Percentiles rank a stretch among this genome's conserved stretches.
Evolutionary conservation across 768 basidiomycete species (phyloP).

Genomic region (Leccinum obscurum): DNA sequence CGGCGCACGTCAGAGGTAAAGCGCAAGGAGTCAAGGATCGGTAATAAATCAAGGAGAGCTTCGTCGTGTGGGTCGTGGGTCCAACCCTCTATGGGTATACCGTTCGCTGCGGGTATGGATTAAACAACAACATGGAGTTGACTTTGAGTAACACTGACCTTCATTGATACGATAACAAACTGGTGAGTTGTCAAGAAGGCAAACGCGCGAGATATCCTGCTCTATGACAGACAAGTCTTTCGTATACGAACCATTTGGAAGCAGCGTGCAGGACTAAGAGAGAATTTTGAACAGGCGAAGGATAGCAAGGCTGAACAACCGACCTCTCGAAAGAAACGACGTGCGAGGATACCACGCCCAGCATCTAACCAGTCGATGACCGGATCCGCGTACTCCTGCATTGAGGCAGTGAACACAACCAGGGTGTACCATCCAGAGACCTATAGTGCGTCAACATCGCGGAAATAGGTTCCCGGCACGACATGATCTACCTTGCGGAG

Average conservation of each 20-base stretch:
- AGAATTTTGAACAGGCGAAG: constrained; percentile 1
- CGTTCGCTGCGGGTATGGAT: constrained; percentile 67
- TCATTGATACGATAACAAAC: constrained; percentile 90
- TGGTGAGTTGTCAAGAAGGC: constrained; percentile 95
- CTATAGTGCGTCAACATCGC: constrained; percentile 42
- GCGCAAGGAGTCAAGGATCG: constrained; percentile 91
- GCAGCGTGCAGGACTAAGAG: constrained; percentile 82
- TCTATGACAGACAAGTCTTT: constrained; percentile 91
- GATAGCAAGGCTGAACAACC: constrained; percentile 30
- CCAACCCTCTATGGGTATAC: constrained; percentile 99
- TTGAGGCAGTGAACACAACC: constrained; percentile 97
- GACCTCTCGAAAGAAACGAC: constrained; percentile 90
- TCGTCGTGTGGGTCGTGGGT: constrained; percentile 96
- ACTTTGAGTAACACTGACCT: constrained; percentile 51
- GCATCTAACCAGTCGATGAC: constrained; percentile 99
- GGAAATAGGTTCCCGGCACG: not conserved
- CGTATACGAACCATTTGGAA: constrained; percentile 91
- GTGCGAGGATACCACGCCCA: constrained; percentile 85
- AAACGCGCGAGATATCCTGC: constrained; percentile 87
- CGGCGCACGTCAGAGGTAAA: constrained; percentile 95
- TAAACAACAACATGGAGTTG: not conserved
- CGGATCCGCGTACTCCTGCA: constrained; percentile 99
- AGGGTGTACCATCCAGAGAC: constrained; percentile 98
- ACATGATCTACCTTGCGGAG: constrained; percentile 69
- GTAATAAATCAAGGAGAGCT: constrained; percentile 91